A percentile compares a stretch with the other conserved stretches of the same genome.
Evolutionary conservation across 1,139 yeast species (phyloP).

Genomic region (Arxiozyma bovina): DNA sequence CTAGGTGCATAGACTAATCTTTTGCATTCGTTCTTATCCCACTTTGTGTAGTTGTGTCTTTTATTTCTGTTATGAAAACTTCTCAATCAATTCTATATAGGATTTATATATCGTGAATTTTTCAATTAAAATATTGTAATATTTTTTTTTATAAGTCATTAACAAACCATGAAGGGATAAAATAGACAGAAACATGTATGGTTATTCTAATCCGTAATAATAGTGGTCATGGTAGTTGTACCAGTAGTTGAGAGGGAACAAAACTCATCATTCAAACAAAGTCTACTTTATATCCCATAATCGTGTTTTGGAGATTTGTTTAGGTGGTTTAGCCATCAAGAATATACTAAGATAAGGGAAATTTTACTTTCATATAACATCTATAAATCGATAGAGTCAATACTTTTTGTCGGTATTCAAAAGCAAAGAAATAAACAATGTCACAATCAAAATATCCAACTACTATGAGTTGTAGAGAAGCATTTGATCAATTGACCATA

Average conservation of each 20-base stretch:
- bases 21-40: background rate
- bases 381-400: background rate
- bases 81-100: background rate
- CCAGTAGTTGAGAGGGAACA: too few relatives aligned
- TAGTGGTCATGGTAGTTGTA: background rate
- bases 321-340: background rate
- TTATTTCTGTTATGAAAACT: background rate
- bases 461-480: slow-evolving; percentile 64
- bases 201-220: too few relatives aligned
- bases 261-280: too few relatives aligned
- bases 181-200: background rate
- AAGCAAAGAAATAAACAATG: background rate
- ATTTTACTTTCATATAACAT: background rate
- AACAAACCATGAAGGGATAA: background rate
- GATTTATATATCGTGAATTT: too few relatives aligned
- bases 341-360: background rate
- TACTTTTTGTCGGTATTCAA: too few relatives aligned
- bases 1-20: background rate
- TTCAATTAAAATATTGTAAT: background rate
- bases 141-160: background rate
- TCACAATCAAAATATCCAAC: slow-evolving; percentile 26
- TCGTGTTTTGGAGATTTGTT: background rate
- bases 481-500: slow-evolving; percentile 74
- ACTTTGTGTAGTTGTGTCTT: background rate
- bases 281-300: too few relatives aligned